Percentiles rank a stretch among this genome's conserved stretches.
Conservation (phyloP, 257 asterid genomes). For the Avicennia marina region DNA sequence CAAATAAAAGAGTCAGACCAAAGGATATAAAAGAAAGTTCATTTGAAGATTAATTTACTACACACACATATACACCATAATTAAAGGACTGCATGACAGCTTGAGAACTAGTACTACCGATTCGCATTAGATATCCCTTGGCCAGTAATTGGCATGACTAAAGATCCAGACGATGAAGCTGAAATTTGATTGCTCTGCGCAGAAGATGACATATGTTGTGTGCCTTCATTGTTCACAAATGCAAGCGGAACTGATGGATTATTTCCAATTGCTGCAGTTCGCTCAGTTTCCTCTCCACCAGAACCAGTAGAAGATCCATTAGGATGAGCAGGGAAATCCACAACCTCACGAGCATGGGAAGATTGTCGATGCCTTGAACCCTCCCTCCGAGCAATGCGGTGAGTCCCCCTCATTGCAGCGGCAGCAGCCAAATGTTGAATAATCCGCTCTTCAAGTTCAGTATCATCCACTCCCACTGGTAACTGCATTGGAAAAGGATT, state of each 20-base stretch:
- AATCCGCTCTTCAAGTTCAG: slow-evolving; percentile 83
- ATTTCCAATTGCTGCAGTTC: slow-evolving; percentile 25
- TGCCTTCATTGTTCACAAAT: slow-evolving; percentile 24
- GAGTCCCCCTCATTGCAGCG: slow-evolving; percentile 88
- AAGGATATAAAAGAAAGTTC: not conserved
- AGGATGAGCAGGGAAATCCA: slow-evolving; percentile 48
- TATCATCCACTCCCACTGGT: slow-evolving; percentile 54
- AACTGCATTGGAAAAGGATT: slow-evolving; percentile 40
- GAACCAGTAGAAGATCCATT: slow-evolving; percentile 43
- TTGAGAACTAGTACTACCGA: slow-evolving; percentile 41
- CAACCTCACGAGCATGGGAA: slow-evolving; percentile 48
- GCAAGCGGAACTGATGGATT: slow-evolving; percentile 25
- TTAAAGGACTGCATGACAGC: slow-evolving; percentile 2
- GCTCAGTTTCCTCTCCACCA: slow-evolving; percentile 38
- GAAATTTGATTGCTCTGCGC: slow-evolving; percentile 33
- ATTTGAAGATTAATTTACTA: not conserved
- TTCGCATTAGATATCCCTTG: slow-evolving; percentile 32
- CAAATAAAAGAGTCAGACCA: slow-evolving; percentile 8
- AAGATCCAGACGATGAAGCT: slow-evolving; percentile 53
- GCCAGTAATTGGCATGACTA: slow-evolving; percentile 20
- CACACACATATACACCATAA: not conserved
- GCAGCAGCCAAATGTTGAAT: slow-evolving; percentile 92
- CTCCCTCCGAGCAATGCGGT: slow-evolving; percentile 57
- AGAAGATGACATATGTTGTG: slow-evolving; percentile 27
- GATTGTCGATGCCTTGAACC: slow-evolving; percentile 53